Base-by-base conservation (phyloP, 2,329 filamentous ascomycete species). In the Cladosporium sphaerospermum region DNA sequence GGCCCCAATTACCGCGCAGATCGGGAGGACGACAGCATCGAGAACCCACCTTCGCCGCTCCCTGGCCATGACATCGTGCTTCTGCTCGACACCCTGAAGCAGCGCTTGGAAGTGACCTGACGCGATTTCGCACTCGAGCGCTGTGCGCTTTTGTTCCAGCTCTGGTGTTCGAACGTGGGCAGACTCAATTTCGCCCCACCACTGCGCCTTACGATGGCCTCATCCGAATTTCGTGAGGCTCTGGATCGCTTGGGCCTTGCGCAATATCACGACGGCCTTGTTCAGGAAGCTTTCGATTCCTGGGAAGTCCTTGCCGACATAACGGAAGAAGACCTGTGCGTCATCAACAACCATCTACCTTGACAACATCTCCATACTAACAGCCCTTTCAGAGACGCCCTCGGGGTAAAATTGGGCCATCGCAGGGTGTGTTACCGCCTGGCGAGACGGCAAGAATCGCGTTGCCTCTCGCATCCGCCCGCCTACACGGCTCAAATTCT, bases 251-350 rank as follows among this genome's bases (percentile, higher is more conserved):
- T 92, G 76, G 88, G 87, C 67, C 78, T 93, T 69, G 76, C 81
- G 72, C 86, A 90, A 71, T 92, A 93, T 72, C 79, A 88, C 55
- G 78, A 84, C 60, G 72, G 76, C 53, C 88, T 93, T 62, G 67
- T 88, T 41, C 82, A 88, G 50, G 87, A 92, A 70, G 88, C 88
- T 3, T 93, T 93, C 68, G 88, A 93, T 68, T 83, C 84, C 9
- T 92, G 88, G 88, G 86, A 89, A 33, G 90, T 85, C 1, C 84
- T 92, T 52, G 75, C 90, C 47, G 88, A 92, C 65, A 90, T 93
- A 51, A 89, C 88, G 56, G 88, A 92, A 69, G 87, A 86, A 19
- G 88, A 93, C 64, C 76, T 93, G 85, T 89, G 70, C 67, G 83
- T 55, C 43, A 14, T n/a, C 2, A 18, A 23, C 8, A n/a, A 19